These are phyloP conservation scores for Boletellus ananiceps DNA, from an alignment of 768 basidiomycete species.

Conservation along the genomic window DNA sequence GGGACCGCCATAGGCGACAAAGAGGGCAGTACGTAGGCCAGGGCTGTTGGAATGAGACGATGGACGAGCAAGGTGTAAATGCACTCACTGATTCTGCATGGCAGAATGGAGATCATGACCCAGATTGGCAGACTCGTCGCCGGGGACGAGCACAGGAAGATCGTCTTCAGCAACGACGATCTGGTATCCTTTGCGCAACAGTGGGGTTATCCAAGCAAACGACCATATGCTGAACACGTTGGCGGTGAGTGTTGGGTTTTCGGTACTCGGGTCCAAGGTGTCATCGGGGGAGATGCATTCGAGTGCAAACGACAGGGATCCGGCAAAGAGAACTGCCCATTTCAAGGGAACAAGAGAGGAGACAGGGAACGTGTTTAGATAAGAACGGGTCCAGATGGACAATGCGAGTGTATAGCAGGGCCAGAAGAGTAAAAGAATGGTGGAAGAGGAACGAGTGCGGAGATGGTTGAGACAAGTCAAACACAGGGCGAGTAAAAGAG, in stretches of 20 bases:
- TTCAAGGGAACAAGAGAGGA: conserved; percentile 42
- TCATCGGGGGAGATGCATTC: conserved; percentile 69
- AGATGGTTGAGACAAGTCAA: conserved; percentile 69
- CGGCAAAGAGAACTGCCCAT: conserved; percentile 39
- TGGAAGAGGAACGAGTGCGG: conserved; percentile 64
- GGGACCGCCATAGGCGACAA: conserved; percentile 73
- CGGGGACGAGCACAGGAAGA: conserved; percentile 64
- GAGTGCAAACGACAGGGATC: conserved; percentile 51
- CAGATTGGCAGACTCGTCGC: conserved; percentile 68
- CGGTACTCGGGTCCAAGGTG: conserved; percentile 40
- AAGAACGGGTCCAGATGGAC: conserved; percentile 58
- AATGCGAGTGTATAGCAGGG: conserved; percentile 55
- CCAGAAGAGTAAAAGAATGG: conserved; percentile 78
- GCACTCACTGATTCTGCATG: conserved; percentile 58
- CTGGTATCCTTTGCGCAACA: conserved; percentile 64
- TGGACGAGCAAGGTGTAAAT: background rate
- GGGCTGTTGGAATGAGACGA: conserved; percentile 36
- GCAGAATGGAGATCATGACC: conserved; percentile 56
- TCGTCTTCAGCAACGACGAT: conserved; percentile 80
- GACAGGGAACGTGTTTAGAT: conserved; percentile 31
- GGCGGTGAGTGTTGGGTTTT: conserved; percentile 75
- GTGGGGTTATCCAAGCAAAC: conserved; percentile 82
- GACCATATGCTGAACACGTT: conserved; percentile 81
- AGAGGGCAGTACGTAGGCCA: conserved; percentile 70
- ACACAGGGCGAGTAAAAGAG: conserved; percentile 42